Percentiles rank a stretch among this genome's conserved stretches.
These are phyloP conservation scores for Guadua angustifolia DNA, from an alignment of 176 grass and related monocot genomes.

Conservation along the genomic window DNA sequence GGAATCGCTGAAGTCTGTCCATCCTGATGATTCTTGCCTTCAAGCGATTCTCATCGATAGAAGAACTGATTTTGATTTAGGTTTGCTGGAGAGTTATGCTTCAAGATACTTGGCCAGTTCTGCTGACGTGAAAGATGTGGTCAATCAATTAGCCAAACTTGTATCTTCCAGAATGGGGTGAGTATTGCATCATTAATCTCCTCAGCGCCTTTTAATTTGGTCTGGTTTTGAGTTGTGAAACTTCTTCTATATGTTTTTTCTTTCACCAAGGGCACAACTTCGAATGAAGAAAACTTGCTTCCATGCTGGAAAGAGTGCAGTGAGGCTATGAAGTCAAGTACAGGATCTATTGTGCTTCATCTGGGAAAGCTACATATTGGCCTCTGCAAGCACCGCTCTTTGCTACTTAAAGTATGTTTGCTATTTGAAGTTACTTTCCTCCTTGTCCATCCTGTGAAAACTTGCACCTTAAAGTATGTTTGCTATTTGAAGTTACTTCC, in stretches of 20 bases:
- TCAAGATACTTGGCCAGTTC: conserved; percentile 61
- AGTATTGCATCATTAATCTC: conserved; percentile 28
- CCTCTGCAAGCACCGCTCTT: conserved; percentile 90
- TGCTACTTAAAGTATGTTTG: conserved; percentile 80
- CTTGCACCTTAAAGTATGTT: conserved; percentile 86
- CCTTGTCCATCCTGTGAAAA: conserved; percentile 32
- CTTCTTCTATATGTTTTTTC: background rate
- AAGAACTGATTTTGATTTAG: conserved; percentile 69
- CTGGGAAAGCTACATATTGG: conserved; percentile 79
- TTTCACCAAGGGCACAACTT: conserved; percentile 58
- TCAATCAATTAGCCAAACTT: conserved; percentile 80
- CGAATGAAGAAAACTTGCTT: conserved; percentile 69
- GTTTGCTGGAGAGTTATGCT: conserved; percentile 61
- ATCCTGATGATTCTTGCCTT: conserved; percentile 66
- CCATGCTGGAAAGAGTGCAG: conserved; percentile 75
- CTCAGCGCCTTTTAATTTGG: conserved; percentile 1
- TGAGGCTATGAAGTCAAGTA: conserved; percentile 65
- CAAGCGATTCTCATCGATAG: conserved; percentile 75
- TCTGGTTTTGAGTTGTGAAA: background rate
- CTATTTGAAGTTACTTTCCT: conserved; percentile 11
- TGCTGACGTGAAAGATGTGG: conserved; percentile 65
- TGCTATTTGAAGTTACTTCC: conserved; percentile 2
- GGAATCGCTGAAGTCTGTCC: conserved; percentile 67
- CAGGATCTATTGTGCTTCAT: conserved; percentile 70
- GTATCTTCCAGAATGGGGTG: conserved; percentile 88